phyloP scores from a whole-genome alignment of 805 yeast species.

The Lachancea dasiensis region DNA sequence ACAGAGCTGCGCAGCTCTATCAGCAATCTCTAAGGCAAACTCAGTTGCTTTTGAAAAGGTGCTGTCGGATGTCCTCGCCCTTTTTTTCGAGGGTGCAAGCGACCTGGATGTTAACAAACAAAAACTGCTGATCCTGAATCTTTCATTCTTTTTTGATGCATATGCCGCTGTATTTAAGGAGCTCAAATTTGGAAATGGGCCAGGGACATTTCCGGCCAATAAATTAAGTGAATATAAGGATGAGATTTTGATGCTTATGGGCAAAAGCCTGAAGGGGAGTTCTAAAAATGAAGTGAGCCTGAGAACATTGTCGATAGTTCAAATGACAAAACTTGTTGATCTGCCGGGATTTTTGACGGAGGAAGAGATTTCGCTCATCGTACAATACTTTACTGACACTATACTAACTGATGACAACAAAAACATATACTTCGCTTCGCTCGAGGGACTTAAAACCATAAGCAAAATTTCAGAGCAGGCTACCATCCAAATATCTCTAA shows the following conservation, averaged over 20 bases:
- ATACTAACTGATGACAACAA: slow-evolving; percentile 48
- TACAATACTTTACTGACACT: slow-evolving; percentile 60
- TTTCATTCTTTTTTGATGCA: slow-evolving; percentile 53
- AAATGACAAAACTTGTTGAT: slow-evolving; percentile 51
- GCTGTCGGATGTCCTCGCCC: slow-evolving; percentile 41
- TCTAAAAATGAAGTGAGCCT: slow-evolving; percentile 65
- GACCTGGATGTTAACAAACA: slow-evolving; percentile 49
- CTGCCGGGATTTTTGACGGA: slow-evolving; percentile 43
- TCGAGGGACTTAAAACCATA: slow-evolving; percentile 48
- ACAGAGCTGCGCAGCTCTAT: slow-evolving; percentile 56
- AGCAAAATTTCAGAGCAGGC: slow-evolving; percentile 29
- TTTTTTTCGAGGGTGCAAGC: slow-evolving; percentile 34
- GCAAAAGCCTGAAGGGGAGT: slow-evolving; percentile 63
- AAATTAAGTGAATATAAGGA: slow-evolving; percentile 51
- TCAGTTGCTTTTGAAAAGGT: slow-evolving; percentile 42
- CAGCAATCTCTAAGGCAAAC: slow-evolving; percentile 49
- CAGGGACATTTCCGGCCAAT: slow-evolving; percentile 22
- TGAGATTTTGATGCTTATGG: slow-evolving; percentile 56
- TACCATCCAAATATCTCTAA: slow-evolving; percentile 47
- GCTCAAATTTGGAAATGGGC: slow-evolving; percentile 4
- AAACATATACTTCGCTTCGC: slow-evolving; percentile 46
- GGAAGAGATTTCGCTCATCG: slow-evolving; percentile 56
- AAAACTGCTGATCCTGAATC: slow-evolving; percentile 50
- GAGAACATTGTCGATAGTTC: slow-evolving; percentile 58
- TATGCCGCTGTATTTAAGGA: slow-evolving; percentile 42